Percentiles rank a stretch among this genome's conserved stretches.
Evolutionary conservation across 2,329 filamentous ascomycete species (phyloP).

Genomic region (Xylaria sp.): DNA sequence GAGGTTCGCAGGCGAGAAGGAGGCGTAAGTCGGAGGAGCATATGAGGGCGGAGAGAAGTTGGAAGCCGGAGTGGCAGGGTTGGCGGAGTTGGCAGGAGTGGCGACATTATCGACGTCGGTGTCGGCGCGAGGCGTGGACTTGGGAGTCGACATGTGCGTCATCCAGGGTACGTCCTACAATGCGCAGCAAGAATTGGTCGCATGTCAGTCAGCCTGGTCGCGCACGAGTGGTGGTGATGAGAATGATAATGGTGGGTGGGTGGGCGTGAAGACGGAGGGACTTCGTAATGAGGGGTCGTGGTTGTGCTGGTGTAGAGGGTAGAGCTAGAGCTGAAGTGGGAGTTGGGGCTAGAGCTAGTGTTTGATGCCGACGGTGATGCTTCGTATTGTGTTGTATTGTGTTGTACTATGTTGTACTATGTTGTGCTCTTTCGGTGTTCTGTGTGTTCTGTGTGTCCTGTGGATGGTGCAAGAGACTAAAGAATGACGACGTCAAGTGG

Average conservation of each 20-base stretch:
- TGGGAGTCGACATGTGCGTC: conserved; percentile 63
- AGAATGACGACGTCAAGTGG: not conserved
- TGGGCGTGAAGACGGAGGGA: not conserved
- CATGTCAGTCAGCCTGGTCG: conserved; percentile 34
- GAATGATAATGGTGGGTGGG: not conserved
- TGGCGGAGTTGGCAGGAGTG: conserved; percentile 38
- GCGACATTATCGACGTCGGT: conserved; percentile 49
- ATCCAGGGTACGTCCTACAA: conserved; percentile 63
- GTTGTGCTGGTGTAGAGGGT: not conserved
- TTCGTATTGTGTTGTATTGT: no score
- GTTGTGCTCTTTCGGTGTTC: no score
- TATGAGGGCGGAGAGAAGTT: conserved; percentile 49
- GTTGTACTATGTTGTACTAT: no score
- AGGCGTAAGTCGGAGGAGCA: conserved; percentile 79
- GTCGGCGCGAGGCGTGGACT: conserved; percentile 53
- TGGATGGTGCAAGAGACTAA: not conserved
- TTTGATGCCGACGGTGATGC: not conserved
- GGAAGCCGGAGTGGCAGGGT: conserved; percentile 37
- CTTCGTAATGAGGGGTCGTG: not conserved
- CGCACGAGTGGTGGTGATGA: not conserved
- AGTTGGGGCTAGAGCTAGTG: not conserved
- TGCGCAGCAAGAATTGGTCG: conserved; percentile 27
- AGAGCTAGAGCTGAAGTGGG: not conserved
- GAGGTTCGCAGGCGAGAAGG: conserved; percentile 87
- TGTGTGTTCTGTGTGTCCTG: no score